These are phyloP conservation scores for Graphiopsis chlorocephala DNA, from an alignment of 2,329 filamentous ascomycete species.

Conservation along the genomic window DNA sequence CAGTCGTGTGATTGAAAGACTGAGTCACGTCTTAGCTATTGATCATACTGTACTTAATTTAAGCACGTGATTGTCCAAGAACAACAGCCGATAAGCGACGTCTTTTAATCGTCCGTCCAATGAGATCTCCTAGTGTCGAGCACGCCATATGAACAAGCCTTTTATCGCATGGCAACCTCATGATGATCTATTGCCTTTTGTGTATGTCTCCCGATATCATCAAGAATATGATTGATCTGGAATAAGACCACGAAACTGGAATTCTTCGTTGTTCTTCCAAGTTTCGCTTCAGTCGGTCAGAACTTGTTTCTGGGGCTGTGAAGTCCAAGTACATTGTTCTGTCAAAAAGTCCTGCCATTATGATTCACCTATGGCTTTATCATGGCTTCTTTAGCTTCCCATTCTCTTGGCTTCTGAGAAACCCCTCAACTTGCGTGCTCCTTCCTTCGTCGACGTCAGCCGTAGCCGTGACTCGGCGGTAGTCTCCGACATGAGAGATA, in stretches of 20 bases:
- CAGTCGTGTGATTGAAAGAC: not conserved
- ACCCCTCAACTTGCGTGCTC: constrained; percentile 5
- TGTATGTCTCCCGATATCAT: not conserved
- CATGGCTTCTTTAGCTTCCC: not conserved
- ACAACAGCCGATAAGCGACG: not conserved
- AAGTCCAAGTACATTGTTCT: too few species aligned
- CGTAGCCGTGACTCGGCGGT: not conserved
- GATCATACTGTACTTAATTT: not conserved
- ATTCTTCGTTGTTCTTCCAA: not conserved
- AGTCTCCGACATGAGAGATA: not conserved
- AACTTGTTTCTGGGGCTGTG: too few species aligned
- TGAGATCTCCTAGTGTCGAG: not conserved
- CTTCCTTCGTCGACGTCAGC: not conserved
- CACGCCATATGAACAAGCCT: constrained; percentile 9
- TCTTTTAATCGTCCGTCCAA: not conserved
- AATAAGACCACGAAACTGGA: not conserved
- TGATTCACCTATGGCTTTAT: not conserved
- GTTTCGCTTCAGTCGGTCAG: not conserved
- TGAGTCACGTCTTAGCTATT: not conserved
- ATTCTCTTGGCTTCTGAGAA: not conserved
- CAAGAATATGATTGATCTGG: not conserved
- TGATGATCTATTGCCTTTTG: not conserved
- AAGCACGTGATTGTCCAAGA: not conserved
- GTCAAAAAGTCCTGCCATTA: not conserved
- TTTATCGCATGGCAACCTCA: not conserved